Percentiles rank a stretch among this genome's conserved stretches.
Conservation (phyloP, 2,329 filamentous ascomycete genomes). For the Penicillium sp. region DNA sequence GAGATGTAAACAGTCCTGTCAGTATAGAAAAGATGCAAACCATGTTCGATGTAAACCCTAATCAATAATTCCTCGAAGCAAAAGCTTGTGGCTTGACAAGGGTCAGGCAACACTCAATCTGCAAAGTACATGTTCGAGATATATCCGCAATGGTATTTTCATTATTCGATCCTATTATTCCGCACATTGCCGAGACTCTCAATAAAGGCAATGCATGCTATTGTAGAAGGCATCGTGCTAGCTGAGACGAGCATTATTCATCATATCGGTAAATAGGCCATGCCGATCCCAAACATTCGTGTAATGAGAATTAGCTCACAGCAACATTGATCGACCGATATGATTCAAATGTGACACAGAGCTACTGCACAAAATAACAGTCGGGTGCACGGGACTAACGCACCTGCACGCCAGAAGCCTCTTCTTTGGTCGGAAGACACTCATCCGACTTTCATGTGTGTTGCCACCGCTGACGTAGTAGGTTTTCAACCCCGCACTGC, state of each 20-base stretch:
- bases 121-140: too few relatives aligned
- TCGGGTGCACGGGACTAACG: neutral
- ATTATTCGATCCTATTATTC: too few relatives aligned
- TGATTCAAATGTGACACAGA: neutral
- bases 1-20: too few relatives aligned
- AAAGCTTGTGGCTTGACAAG: too few relatives aligned
- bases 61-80: too few relatives aligned
- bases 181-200: too few relatives aligned
- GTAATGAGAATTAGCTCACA: conserved; percentile 3
- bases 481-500: neutral
- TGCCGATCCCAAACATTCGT: neutral
- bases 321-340: neutral
- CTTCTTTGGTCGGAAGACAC: conserved; percentile 3
- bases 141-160: too few relatives aligned
- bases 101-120: neutral
- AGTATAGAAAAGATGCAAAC: too few relatives aligned
- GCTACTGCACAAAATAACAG: conserved; percentile 4
- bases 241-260: neutral
- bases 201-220: neutral
- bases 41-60: too few relatives aligned
- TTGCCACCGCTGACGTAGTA: conserved; percentile 3
- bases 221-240: too few relatives aligned
- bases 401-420: conserved; percentile 1
- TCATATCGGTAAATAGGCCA: neutral
- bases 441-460: conserved; percentile 1